Evolutionary conservation across 345 rosid genomes (phyloP).

Genomic region (Alliaria petiolata): DNA sequence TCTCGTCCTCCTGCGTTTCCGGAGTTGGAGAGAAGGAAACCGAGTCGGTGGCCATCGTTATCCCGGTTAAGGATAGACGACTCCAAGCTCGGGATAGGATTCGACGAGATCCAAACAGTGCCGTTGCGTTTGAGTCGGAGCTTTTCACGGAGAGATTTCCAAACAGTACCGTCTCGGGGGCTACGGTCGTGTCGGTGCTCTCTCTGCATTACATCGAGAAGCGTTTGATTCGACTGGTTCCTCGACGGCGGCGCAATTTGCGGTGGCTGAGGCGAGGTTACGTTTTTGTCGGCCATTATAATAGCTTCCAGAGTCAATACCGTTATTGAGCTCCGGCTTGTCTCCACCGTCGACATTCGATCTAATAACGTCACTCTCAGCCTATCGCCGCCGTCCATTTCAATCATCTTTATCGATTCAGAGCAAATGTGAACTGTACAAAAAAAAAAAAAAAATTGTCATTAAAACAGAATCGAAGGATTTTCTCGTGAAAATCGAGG

Average conservation of each 20-base stretch:
- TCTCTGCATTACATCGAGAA: slow-evolving; percentile 59
- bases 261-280: slow-evolving; percentile 21
- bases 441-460: neutral
- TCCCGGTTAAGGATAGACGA: slow-evolving; percentile 22
- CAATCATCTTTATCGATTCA: slow-evolving; percentile 9
- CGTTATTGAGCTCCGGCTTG: slow-evolving; percentile 25
- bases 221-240: slow-evolving; percentile 37
- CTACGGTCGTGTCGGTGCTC: slow-evolving; percentile 25
- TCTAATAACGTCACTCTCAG: slow-evolving; percentile 31
- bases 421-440: slow-evolving; percentile 7
- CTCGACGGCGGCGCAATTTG: neutral
- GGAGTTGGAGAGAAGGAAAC: slow-evolving; percentile 40
- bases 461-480: neutral
- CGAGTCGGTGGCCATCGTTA: slow-evolving; percentile 12
- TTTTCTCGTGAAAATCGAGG: neutral
- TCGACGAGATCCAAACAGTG: slow-evolving; percentile 58
- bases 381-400: slow-evolving; percentile 33
- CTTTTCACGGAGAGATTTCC: slow-evolving; percentile 67
- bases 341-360: slow-evolving; percentile 46
- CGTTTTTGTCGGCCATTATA: slow-evolving; percentile 28
- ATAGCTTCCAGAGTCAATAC: slow-evolving; percentile 35
- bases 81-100: slow-evolving; percentile 44
- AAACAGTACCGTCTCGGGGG: slow-evolving; percentile 48
- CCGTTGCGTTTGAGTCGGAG: slow-evolving; percentile 66
- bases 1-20: neutral